Percentiles rank a stretch among this genome's conserved stretches.
phyloP scores from a whole-genome alignment of 2,329 filamentous ascomycete species.

The Alternaria arborescens region DNA sequence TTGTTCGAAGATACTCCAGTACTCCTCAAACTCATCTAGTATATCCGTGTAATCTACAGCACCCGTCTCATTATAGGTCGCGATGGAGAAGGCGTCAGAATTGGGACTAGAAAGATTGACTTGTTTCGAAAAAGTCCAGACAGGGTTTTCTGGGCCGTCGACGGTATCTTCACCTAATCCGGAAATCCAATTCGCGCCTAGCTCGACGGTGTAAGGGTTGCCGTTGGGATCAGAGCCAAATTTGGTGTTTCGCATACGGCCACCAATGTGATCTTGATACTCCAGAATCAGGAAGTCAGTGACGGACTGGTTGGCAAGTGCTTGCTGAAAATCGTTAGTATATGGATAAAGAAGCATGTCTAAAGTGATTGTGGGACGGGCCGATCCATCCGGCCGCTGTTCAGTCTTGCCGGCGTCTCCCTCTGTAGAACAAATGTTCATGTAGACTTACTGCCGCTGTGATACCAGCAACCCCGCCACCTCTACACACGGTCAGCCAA shows the following conservation, averaged over 20 bases:
- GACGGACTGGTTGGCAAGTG: slow-evolving; percentile 67
- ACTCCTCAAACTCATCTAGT: slow-evolving; percentile 60
- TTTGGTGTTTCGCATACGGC: slow-evolving; percentile 65
- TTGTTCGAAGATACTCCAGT: slow-evolving; percentile 57
- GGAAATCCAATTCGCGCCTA: slow-evolving; percentile 73
- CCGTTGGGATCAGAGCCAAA: slow-evolving; percentile 65
- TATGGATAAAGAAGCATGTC: slow-evolving; percentile 1
- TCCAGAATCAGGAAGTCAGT: slow-evolving; percentile 72
- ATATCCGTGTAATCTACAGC: slow-evolving; percentile 60
- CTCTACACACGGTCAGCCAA: slow-evolving; percentile 42
- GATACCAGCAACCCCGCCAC: slow-evolving; percentile 70
- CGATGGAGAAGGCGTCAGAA: slow-evolving; percentile 67
- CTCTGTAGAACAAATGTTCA: neutral
- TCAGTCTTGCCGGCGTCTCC: neutral
- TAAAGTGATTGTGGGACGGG: neutral
- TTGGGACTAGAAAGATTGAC: slow-evolving; percentile 64
- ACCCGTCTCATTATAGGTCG: slow-evolving; percentile 69
- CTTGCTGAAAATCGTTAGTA: slow-evolving; percentile 55
- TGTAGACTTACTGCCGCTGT: slow-evolving; percentile 63
- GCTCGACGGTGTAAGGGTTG: slow-evolving; percentile 65
- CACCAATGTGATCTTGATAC: slow-evolving; percentile 69
- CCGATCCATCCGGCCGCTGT: too few relatives aligned
- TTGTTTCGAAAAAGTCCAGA: slow-evolving; percentile 69
- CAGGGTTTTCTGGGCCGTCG: slow-evolving; percentile 62
- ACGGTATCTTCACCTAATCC: slow-evolving; percentile 50